Conservation (phyloP, 768 basidiomycete species). For the Udeniomyces megalosporus region DNA sequence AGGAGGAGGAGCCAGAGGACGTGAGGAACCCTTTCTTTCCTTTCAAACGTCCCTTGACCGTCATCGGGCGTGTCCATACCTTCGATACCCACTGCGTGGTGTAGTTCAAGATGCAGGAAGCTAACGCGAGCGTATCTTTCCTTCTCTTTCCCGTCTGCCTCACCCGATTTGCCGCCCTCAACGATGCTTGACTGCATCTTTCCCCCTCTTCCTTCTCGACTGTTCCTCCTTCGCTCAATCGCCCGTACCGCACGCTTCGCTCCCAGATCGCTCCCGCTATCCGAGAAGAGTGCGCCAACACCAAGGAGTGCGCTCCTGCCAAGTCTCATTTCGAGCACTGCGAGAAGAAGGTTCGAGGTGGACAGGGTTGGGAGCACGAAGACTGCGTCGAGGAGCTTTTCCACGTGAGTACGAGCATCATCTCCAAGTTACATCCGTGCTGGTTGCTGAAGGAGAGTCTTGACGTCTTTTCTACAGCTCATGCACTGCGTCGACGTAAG, state of each 20-base stretch:
- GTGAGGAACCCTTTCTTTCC: slow-evolving; percentile 2
- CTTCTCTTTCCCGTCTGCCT: background rate
- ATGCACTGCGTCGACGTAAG: slow-evolving; percentile 86
- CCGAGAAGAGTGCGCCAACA: slow-evolving; percentile 56
- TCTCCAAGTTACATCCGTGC: background rate
- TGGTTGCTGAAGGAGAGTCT: slow-evolving; percentile 7
- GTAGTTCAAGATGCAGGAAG: no score
- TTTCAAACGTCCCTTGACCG: background rate
- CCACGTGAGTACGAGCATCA: slow-evolving; percentile 42
- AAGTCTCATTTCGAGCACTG: slow-evolving; percentile 80
- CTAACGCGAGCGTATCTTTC: no score
- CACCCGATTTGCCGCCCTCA: background rate
- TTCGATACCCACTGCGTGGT: no score
- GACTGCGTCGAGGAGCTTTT: slow-evolving; percentile 75
- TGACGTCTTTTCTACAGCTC: slow-evolving; percentile 38
- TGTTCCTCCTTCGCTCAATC: background rate
- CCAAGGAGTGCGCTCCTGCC: slow-evolving; percentile 48
- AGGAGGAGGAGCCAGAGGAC: slow-evolving; percentile 18
- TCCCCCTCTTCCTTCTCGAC: background rate
- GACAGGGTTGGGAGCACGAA: slow-evolving; percentile 73
- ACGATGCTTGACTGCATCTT: background rate
- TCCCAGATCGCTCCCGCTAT: slow-evolving; percentile 50
- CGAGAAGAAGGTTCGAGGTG: slow-evolving; percentile 66
- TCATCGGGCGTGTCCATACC: no score
- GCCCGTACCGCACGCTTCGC: background rate